phyloP scores from a whole-genome alignment of 2,329 filamentous ascomycete genomes.

The Teratosphaeria pseudoeucalypti region DNA sequence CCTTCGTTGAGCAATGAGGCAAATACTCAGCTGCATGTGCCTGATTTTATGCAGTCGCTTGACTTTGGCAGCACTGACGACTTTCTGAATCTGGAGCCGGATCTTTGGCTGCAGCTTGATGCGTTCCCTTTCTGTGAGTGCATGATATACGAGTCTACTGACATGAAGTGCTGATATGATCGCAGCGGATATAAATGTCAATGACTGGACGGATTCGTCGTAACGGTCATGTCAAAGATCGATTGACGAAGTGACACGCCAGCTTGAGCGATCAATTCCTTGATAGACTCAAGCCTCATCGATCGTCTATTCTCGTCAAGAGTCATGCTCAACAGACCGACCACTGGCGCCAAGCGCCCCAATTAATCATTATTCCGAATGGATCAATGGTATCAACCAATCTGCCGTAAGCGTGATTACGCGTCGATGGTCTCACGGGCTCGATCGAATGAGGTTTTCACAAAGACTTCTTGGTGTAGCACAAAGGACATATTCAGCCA shows the following conservation, averaged over 20 bases:
- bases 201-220: neutral
- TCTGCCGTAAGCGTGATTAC: neutral
- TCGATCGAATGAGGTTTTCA: neutral
- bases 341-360: no score
- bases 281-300: neutral
- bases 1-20: neutral
- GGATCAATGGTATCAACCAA: neutral
- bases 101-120: conserved; percentile 22
- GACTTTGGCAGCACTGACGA: conserved; percentile 5
- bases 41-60: neutral
- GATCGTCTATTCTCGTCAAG: neutral
- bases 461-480: neutral
- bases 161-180: neutral
- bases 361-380: neutral
- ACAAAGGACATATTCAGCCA: neutral
- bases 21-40: neutral
- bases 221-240: neutral
- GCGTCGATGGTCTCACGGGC: neutral
- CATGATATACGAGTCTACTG: neutral
- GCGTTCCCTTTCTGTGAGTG: conserved; percentile 17
- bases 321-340: neutral
- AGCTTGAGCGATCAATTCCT: neutral
- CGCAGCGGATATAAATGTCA: neutral
- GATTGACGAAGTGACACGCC: neutral
- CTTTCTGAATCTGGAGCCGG: conserved; percentile 16